Percentiles rank a stretch among this genome's conserved stretches.
phyloP scores from a whole-genome alignment of 2,329 filamentous ascomycete species.

The Xylaria sp. region DNA sequence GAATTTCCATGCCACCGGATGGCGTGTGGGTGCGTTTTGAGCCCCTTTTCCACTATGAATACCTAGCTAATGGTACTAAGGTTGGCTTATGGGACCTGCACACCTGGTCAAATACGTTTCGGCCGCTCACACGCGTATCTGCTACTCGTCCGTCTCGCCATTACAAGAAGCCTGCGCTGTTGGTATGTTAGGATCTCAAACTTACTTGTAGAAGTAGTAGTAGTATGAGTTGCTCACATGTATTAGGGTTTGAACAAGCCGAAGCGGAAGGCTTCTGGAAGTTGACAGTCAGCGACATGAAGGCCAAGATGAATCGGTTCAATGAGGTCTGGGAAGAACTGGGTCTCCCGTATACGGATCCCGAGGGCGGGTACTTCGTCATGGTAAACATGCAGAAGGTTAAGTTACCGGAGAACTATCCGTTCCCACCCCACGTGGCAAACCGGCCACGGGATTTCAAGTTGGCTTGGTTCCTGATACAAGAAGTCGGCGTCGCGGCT shows the following conservation, averaged over 20 bases:
- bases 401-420: conserved; percentile 78
- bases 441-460: conserved; percentile 89
- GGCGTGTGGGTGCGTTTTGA: conserved; percentile 70
- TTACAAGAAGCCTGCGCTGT: conserved; percentile 93
- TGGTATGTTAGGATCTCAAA: conserved; percentile 43
- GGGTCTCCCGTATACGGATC: conserved; percentile 80
- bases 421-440: conserved; percentile 87
- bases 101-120: conserved; percentile 89
- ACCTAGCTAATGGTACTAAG: conserved; percentile 36
- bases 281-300: conserved; percentile 81
- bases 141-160: conserved; percentile 90
- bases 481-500: conserved; percentile 91
- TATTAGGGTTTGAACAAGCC: conserved; percentile 78
- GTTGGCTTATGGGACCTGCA: conserved; percentile 89
- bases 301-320: conserved; percentile 83
- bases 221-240: not conserved
- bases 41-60: not conserved
- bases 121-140: conserved; percentile 93
- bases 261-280: conserved; percentile 88
- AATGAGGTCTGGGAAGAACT: conserved; percentile 80
- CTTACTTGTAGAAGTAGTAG: not conserved
- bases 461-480: conserved; percentile 94
- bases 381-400: conserved; percentile 92
- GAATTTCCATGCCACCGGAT: conserved; percentile 97
- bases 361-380: conserved; percentile 97